Conservation (phyloP, 2,329 filamentous ascomycete species). For the Simplicillium sp. region DNA sequence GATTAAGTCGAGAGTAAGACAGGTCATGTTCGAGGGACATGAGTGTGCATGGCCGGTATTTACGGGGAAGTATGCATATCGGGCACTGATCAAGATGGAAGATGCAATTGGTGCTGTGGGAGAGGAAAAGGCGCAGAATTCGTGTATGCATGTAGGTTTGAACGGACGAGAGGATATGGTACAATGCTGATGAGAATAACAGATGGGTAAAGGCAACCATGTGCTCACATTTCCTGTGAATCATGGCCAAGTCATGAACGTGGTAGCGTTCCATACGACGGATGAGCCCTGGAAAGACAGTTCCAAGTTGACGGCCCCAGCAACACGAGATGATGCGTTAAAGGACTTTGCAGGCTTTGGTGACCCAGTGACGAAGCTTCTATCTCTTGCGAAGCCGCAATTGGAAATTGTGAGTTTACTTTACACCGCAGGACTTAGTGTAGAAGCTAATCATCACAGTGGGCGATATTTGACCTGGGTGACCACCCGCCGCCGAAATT, state of each 20-base stretch:
- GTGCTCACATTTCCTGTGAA: constrained; percentile 51
- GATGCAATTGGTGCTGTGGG: constrained; percentile 40
- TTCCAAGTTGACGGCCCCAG: constrained; percentile 10
- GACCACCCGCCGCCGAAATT: constrained; percentile 32
- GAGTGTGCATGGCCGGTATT: constrained; percentile 31
- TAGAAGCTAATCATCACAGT: constrained; percentile 17
- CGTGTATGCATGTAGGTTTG: constrained; percentile 11
- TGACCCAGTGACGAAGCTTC: constrained; percentile 17
- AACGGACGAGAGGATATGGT: not conserved
- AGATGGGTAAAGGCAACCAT: constrained; percentile 40
- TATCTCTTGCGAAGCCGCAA: constrained; percentile 18
- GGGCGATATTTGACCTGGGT: constrained; percentile 35
- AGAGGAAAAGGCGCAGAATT: constrained; percentile 17
- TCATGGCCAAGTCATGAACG: constrained; percentile 44
- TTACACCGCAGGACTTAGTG: not conserved
- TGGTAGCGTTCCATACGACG: constrained; percentile 33
- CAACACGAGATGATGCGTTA: constrained; percentile 21
- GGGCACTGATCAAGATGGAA: constrained; percentile 35
- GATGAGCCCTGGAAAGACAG: constrained; percentile 17
- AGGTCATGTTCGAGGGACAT: constrained; percentile 35
- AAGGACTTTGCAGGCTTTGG: constrained; percentile 24
- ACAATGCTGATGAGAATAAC: not conserved
- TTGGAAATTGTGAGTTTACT: constrained; percentile 16
- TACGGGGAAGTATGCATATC: constrained; percentile 49
- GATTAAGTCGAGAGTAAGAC: constrained; percentile 46